These are phyloP conservation scores for Aspergillus egyptiacus DNA, from an alignment of 495 filamentous ascomycete genomes.

Conservation along the genomic window DNA sequence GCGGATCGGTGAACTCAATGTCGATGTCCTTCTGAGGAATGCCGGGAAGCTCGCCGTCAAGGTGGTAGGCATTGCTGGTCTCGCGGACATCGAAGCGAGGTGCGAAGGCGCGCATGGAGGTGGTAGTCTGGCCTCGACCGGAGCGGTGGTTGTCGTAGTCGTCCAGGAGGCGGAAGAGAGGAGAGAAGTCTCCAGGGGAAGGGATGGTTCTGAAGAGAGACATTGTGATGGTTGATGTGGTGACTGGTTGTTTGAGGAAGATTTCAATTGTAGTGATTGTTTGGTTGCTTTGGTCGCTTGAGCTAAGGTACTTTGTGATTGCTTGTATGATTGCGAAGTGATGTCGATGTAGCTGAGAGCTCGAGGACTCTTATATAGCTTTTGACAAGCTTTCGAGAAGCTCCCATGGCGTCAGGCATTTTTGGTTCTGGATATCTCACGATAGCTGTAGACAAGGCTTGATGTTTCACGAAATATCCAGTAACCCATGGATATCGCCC, in stretches of 20 bases:
- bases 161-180: conserved; percentile 44
- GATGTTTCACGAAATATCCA: conserved; percentile 7
- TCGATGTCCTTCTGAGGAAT: conserved; percentile 70
- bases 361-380: conserved; percentile 15
- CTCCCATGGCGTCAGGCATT: background rate
- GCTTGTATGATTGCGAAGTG: conserved; percentile 7
- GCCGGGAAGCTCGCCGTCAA: conserved; percentile 87
- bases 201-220: conserved; percentile 37
- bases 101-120: conserved; percentile 46
- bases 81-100: conserved; percentile 84
- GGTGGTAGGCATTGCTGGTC: conserved; percentile 61
- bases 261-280: conserved; percentile 1
- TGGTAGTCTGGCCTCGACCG: conserved; percentile 13
- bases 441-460: conserved; percentile 12
- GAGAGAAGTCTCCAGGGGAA: conserved; percentile 31
- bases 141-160: conserved; percentile 41
- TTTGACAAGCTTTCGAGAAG: conserved; percentile 9
- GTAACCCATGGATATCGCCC: too few relatives aligned
- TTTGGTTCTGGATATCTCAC: background rate
- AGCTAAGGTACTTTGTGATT: background rate
- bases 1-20: conserved; percentile 79
- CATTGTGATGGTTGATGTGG: conserved; percentile 23
- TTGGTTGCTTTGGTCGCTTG: background rate
- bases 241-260: conserved; percentile 3
- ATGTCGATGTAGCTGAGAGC: conserved; percentile 2